These are phyloP conservation scores for Ogataea paraovalis DNA, from an alignment of 805 yeast species.

Conservation along the genomic window DNA sequence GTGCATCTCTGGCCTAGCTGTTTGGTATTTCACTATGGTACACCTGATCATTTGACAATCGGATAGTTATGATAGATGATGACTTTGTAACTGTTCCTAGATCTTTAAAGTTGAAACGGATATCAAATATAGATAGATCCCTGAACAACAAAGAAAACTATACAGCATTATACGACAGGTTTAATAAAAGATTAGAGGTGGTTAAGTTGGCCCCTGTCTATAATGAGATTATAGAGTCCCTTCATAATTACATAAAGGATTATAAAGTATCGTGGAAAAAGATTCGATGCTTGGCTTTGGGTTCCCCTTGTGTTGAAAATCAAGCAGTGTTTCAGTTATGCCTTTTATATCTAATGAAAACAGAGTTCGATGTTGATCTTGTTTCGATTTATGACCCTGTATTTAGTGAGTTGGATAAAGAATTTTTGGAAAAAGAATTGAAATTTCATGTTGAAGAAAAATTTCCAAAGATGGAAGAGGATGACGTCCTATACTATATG, in stretches of 20 bases:
- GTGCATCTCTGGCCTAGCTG: no score
- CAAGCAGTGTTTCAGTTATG: constrained; percentile 29
- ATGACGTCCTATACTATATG: constrained; percentile 24
- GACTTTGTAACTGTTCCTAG: background rate
- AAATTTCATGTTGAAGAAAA: constrained; percentile 16
- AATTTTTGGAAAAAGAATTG: constrained; percentile 13
- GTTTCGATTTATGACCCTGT: constrained; percentile 32
- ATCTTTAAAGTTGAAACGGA: background rate
- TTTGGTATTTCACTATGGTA: no score
- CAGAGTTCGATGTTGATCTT: constrained; percentile 5
- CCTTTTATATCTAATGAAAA: constrained; percentile 16
- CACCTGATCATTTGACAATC: no score
- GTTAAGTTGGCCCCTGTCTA: constrained; percentile 7
- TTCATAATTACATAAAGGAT: constrained; percentile 4
- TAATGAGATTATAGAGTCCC: constrained; percentile 8
- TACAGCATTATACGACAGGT: background rate
- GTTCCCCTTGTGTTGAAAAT: constrained; percentile 20
- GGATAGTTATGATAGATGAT: background rate
- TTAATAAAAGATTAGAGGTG: constrained; percentile 3
- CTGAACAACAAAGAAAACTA: background rate
- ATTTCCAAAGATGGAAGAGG: background rate
- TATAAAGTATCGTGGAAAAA: constrained; percentile 3
- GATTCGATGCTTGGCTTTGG: constrained; percentile 31
- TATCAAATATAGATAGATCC: background rate
- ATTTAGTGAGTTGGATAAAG: constrained; percentile 21